Evolutionary conservation across 305 asterid species (phyloP).

Genomic region (Rubia peregrina): DNA sequence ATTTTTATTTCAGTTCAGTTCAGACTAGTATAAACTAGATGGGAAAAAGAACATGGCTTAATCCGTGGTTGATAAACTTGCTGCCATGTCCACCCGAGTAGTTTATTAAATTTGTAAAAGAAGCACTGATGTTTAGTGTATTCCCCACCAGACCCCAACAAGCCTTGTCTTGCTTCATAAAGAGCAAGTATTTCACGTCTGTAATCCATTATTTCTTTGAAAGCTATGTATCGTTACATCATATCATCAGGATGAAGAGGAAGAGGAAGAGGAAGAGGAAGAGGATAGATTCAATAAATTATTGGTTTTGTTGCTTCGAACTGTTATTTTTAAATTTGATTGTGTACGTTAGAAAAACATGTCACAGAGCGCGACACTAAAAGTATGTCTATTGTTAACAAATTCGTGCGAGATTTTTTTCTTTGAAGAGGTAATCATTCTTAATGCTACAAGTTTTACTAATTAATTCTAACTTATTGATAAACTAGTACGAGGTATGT

Average conservation of each 20-base stretch:
- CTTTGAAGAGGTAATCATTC: no score
- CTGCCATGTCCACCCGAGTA: neutral
- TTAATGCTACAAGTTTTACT: no score
- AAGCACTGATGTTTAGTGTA: neutral
- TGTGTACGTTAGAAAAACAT: no score
- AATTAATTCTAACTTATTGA: no score
- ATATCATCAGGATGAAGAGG: conserved; percentile 9
- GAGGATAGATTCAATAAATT: neutral
- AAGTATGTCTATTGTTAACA: no score
- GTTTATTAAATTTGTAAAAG: neutral
- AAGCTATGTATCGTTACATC: conserved; percentile 2
- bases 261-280: no score
- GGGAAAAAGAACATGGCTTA: no score
- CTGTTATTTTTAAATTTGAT: neutral
- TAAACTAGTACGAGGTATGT: no score
- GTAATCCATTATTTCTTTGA: conserved; percentile 15
- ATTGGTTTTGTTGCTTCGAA: neutral
- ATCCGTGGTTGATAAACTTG: neutral
- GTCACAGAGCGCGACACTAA: no score
- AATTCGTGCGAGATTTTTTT: no score
- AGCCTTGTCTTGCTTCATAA: conserved; percentile 10
- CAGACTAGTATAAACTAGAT: no score
- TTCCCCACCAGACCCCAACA: conserved; percentile 11
- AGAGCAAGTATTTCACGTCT: conserved; percentile 14
- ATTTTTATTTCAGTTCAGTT: no score